Evolutionary conservation across 805 yeast species (phyloP).

Genomic region (Schwanniomyces pseudopolymorphus): DNA sequence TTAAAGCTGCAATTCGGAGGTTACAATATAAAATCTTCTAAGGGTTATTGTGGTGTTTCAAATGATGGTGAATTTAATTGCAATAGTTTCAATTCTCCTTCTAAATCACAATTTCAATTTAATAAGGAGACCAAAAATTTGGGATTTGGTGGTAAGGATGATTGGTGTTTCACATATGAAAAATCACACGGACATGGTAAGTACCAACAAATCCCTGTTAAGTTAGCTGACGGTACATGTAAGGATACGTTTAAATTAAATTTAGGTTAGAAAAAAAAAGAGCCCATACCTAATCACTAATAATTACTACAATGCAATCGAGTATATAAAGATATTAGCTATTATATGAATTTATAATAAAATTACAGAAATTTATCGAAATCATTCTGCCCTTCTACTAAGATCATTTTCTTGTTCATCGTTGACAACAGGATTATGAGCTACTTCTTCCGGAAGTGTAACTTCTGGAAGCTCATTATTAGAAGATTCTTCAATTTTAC

Average conservation of each 20-base stretch:
- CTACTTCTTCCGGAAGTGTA: not conserved
- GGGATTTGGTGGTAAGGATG: constrained; percentile 58
- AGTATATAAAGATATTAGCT: too few relatives aligned
- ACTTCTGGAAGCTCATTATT: not conserved
- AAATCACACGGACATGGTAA: constrained; percentile 24
- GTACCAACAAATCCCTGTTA: constrained; percentile 21
- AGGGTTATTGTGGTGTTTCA: constrained; percentile 68
- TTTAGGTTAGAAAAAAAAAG: not conserved
- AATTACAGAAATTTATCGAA: too few relatives aligned
- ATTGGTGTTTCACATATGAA: constrained; percentile 58
- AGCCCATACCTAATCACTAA: too few relatives aligned
- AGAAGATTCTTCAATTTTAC: not conserved
- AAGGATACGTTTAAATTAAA: constrained; percentile 5
- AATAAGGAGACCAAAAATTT: constrained; percentile 45
- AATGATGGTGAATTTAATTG: constrained; percentile 18
- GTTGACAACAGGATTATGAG: not conserved
- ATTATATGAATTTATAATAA: too few relatives aligned
- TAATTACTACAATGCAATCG: too few relatives aligned
- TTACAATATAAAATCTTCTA: constrained; percentile 63
- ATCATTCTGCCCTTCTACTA: not conserved
- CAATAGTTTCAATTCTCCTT: constrained; percentile 13
- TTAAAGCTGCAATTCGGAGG: constrained; percentile 67
- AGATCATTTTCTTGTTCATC: not conserved
- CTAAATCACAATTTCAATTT: constrained; percentile 52
- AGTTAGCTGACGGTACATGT: constrained; percentile 17